phyloP scores from a whole-genome alignment of 2,329 filamentous ascomycete genomes.

The Colletotrichum agaves region DNA sequence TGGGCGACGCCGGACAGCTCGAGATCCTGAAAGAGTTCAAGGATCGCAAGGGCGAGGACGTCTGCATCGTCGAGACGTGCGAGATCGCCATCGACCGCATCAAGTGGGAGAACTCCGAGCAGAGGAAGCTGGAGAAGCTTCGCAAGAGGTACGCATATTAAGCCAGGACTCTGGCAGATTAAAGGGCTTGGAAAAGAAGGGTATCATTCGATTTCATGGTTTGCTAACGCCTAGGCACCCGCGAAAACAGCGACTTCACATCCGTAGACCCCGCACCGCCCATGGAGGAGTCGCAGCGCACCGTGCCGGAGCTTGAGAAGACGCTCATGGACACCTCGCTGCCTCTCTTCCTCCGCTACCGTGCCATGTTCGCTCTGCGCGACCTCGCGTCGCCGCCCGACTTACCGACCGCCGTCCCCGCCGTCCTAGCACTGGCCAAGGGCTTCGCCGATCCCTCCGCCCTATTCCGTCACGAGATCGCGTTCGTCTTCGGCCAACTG shows the following conservation, averaged over 20 bases:
- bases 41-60: slow-evolving; percentile 79
- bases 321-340: slow-evolving; percentile 81
- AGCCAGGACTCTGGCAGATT: not conserved
- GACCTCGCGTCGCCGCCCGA: slow-evolving; percentile 95
- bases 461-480: slow-evolving; percentile 96
- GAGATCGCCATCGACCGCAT: slow-evolving; percentile 96
- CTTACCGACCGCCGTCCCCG: slow-evolving; percentile 87
- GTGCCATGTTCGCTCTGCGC: slow-evolving; percentile 97
- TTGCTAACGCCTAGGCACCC: slow-evolving; percentile 31
- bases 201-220: not conserved
- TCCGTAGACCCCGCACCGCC: slow-evolving; percentile 96
- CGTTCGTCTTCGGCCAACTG: slow-evolving; percentile 97
- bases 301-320: slow-evolving; percentile 79
- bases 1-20: slow-evolving; percentile 80
- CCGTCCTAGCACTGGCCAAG: slow-evolving; percentile 84
- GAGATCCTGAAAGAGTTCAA: slow-evolving; percentile 77
- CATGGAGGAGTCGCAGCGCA: slow-evolving; percentile 75
- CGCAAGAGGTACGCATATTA: slow-evolving; percentile 74
- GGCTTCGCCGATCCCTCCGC: slow-evolving; percentile 89
- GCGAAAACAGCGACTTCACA: slow-evolving; percentile 81
- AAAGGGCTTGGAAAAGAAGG: not conserved
- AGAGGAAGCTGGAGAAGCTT: slow-evolving; percentile 78
- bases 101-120: slow-evolving; percentile 86
- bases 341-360: slow-evolving; percentile 91
- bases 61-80: slow-evolving; percentile 92